Conservation (phyloP, 495 filamentous ascomycete genomes). For the Penicillium herquei region DNA sequence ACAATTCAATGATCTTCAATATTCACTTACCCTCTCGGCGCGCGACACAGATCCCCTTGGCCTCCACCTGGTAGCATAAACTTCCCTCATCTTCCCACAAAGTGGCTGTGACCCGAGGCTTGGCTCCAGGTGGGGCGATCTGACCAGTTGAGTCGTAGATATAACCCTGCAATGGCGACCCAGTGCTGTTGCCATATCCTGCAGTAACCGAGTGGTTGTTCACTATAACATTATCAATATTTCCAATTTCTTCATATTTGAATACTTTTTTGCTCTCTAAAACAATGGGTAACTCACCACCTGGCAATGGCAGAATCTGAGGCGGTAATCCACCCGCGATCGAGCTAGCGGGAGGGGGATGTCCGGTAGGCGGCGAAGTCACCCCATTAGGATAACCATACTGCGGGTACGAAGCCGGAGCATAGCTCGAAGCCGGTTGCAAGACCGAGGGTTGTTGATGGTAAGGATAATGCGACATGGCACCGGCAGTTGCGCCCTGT, state of each 20-base stretch:
- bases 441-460: slow-evolving; percentile 77
- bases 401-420: slow-evolving; percentile 61
- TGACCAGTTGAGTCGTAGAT: slow-evolving; percentile 87
- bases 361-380: slow-evolving; percentile 68
- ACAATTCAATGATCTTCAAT: background rate
- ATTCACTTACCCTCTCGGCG: slow-evolving; percentile 80
- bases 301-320: slow-evolving; percentile 68
- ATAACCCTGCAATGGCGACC: slow-evolving; percentile 51
- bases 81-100: slow-evolving; percentile 98
- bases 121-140: slow-evolving; percentile 90
- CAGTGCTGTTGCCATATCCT: slow-evolving; percentile 50
- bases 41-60: slow-evolving; percentile 93
- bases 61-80: slow-evolving; percentile 96
- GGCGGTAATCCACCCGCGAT: slow-evolving; percentile 56
- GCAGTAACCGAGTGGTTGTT: slow-evolving; percentile 40
- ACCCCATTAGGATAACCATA: slow-evolving; percentile 76
- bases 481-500: slow-evolving; percentile 75
- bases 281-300: slow-evolving; percentile 20
- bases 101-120: slow-evolving; percentile 95
- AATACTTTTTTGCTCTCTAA: background rate
- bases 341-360: slow-evolving; percentile 65
- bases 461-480: slow-evolving; percentile 66
- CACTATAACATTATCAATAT: slow-evolving; percentile 25
- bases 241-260: background rate
- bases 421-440: slow-evolving; percentile 77